A percentile compares a stretch with the other conserved stretches of the same genome.
Evolutionary conservation across 106 monocot genomes (phyloP).

Genomic region (Dendrobium chrysotoxum): DNA sequence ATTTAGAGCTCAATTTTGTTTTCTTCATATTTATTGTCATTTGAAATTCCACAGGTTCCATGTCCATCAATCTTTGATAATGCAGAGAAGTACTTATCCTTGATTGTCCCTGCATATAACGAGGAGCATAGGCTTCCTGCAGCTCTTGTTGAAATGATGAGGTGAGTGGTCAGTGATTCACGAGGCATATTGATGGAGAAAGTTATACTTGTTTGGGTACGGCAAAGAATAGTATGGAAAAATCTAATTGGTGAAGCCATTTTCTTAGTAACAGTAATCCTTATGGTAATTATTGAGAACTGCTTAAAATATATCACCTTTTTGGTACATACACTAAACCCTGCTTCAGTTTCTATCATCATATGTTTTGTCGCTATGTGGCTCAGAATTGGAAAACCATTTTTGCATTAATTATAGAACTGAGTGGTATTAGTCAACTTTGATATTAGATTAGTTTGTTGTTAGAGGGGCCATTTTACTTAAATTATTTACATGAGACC

Average conservation of each 20-base stretch:
- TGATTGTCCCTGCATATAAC: slow-evolving; percentile 90
- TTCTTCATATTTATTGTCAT: not conserved
- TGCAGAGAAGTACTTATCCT: slow-evolving; percentile 92
- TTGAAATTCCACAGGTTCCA: slow-evolving; percentile 44
- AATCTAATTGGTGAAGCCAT: not conserved
- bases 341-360: not conserved
- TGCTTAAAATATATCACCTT: not conserved
- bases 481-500: not conserved
- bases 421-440: not conserved
- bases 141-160: slow-evolving; percentile 71
- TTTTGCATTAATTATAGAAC: not conserved
- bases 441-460: not conserved
- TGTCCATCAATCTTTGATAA: slow-evolving; percentile 91
- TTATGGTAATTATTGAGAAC: not conserved
- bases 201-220: not conserved
- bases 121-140: slow-evolving; percentile 91
- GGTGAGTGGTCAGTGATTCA: slow-evolving; percentile 39
- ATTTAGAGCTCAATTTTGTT: not conserved
- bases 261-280: not conserved
- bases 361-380: not conserved
- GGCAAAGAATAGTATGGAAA: not conserved
- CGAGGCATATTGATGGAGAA: not conserved
- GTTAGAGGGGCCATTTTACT: not conserved
- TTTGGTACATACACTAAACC: not conserved
- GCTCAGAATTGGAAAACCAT: not conserved